A percentile compares a stretch with the other conserved stretches of the same genome.
These are phyloP conservation scores for Oleoguttula mirabilis DNA, from an alignment of 495 filamentous ascomycete genomes.

Conservation along the genomic window DNA sequence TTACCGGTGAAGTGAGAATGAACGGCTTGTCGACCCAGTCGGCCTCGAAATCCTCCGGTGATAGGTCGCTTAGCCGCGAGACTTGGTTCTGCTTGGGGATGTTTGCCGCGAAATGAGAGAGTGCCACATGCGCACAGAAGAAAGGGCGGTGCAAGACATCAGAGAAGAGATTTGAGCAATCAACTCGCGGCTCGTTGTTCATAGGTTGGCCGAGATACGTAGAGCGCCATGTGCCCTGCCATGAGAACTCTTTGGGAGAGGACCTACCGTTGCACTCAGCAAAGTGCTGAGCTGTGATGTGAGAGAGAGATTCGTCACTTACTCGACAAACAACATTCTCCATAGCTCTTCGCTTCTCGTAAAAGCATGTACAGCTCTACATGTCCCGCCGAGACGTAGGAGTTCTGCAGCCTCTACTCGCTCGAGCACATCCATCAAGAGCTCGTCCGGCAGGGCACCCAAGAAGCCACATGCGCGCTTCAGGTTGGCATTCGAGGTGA, in stretches of 20 bases:
- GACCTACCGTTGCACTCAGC: constrained; percentile 22
- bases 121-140: constrained; percentile 64
- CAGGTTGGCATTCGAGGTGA: constrained; percentile 51
- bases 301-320: constrained; percentile 27
- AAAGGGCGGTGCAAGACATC: constrained; percentile 87
- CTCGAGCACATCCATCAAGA: constrained; percentile 66
- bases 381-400: constrained; percentile 60
- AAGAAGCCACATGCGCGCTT: constrained; percentile 53
- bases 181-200: constrained; percentile 39
- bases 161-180: constrained; percentile 75
- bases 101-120: constrained; percentile 51
- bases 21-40: constrained; percentile 76
- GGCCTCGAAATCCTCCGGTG: constrained; percentile 57
- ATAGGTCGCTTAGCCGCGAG: constrained; percentile 52
- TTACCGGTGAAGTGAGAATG: constrained; percentile 75
- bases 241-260: constrained; percentile 41
- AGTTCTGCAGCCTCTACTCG: constrained; percentile 53
- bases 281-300: constrained; percentile 6
- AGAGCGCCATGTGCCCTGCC: constrained; percentile 79
- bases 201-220: constrained; percentile 57
- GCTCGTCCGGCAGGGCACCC: constrained; percentile 61
- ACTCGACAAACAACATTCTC: constrained; percentile 79
- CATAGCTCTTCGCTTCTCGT: constrained; percentile 78
- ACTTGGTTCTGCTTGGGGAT: constrained; percentile 70
- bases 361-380: constrained; percentile 82